Base-by-base conservation (phyloP, 441 rosid species). In the Geranium incanum region DNA sequence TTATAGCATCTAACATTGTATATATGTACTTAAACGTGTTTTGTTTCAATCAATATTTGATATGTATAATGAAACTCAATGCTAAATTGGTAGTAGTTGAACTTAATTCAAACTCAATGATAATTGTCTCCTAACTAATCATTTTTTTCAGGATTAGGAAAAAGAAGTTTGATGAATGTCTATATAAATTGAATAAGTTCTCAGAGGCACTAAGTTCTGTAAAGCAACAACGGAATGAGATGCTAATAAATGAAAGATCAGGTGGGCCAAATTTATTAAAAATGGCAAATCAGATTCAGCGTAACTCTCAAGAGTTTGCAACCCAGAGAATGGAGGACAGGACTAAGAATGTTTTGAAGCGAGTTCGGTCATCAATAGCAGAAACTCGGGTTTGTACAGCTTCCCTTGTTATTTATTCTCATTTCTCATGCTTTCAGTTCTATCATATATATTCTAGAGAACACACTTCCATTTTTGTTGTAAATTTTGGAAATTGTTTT, bases 271-370 rank as follows among this genome's bases (percentile, higher is more conserved):
- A 77, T 65, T 62, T 79, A 75, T 70, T 75, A 52, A 86, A 81
- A 78, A 70, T 72, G 79, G 87, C 81, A 39, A 64, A 70, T 71
- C 82, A 81, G 74, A 71, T 81, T 62, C 86, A 81, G 57, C 81
- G 82, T 67, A 86, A 73, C 70, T 50, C 85, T 75, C 64, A 84
- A 7, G 93, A 85, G 37, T 75, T 77, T 48, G 81, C 71, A 70
- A 69, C 81, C 74, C 86, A 78, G 71, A 84, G 86, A 78, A 71
- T 78, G 66, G 88, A 87, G 77, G 88, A 83, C 70, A 78, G 82
- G 79, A 74, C 82, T 67, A 86, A 85, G 85, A 84, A 74, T 81
- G 73, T 75, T 67, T 69, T 80, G 77, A 88, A 85, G 83, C 80
- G 88, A 38, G 82, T 81, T 72, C 86, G 88, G 66, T 71, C 87